Conservation (phyloP, 306 rosid species). For the Casuarina glauca region DNA sequence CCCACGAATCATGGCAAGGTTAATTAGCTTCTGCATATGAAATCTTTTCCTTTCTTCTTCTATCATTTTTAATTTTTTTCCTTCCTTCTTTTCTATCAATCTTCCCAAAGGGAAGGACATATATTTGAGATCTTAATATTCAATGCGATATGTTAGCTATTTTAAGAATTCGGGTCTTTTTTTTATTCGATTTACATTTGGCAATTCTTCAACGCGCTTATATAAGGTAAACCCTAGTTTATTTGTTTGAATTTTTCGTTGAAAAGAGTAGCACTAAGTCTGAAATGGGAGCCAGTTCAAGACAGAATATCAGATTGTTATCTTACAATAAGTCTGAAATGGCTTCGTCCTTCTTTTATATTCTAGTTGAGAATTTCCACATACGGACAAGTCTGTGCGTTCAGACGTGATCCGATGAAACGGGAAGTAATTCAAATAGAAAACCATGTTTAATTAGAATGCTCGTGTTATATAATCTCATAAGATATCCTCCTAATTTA, state of each 20-base stretch:
- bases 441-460: background rate
- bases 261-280: background rate
- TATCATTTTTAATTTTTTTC: conserved; percentile 22
- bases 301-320: background rate
- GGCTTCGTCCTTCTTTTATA: background rate
- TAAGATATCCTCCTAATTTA: background rate
- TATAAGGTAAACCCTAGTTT: background rate
- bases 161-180: background rate
- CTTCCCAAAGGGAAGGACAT: conserved; percentile 55
- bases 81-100: background rate
- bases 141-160: conserved; percentile 23
- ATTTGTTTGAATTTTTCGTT: background rate
- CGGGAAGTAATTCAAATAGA: background rate
- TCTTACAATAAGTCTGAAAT: background rate
- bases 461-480: conserved; percentile 2
- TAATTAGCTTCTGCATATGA: conserved; percentile 23
- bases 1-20: conserved; percentile 81
- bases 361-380: background rate
- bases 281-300: background rate
- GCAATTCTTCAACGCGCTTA: background rate
- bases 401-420: background rate
- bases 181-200: background rate
- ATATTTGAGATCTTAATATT: conserved; percentile 25
- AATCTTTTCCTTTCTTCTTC: conserved; percentile 1
- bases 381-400: background rate